phyloP scores from a whole-genome alignment of 1,284 basidiomycete genomes.

The Ganoderma sp. region DNA sequence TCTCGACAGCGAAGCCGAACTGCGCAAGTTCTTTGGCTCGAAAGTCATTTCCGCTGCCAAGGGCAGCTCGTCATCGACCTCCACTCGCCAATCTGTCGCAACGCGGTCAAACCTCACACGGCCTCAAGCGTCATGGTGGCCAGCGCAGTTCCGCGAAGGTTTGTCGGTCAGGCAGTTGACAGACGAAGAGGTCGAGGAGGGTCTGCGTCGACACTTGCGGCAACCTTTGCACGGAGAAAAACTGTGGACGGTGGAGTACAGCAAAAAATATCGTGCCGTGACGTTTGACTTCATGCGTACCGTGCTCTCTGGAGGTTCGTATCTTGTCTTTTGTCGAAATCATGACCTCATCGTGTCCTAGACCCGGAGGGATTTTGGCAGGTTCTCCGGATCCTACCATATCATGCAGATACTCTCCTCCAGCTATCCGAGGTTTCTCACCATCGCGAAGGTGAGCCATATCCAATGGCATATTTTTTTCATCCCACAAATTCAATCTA shows the following conservation, averaged over 20 bases:
- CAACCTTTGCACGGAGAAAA: conserved; percentile 58
- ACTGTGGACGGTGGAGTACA: conserved; percentile 89
- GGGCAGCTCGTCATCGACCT: conserved; percentile 40
- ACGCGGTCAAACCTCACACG: conserved; percentile 68
- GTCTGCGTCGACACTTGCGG: conserved; percentile 51
- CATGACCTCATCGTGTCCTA: conserved; percentile 36
- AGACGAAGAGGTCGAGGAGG: conserved; percentile 58
- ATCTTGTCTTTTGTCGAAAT: background rate
- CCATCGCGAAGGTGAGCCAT: conserved; percentile 76
- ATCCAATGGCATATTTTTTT: conserved; percentile 1
- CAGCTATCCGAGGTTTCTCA: conserved; percentile 86
- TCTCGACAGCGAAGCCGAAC: conserved; percentile 86
- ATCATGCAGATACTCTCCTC: conserved; percentile 90
- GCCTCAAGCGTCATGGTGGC: conserved; percentile 67
- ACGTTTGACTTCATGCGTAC: conserved; percentile 82
- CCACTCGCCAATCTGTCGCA: conserved; percentile 36
- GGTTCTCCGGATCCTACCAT: conserved; percentile 65
- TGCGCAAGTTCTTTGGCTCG: conserved; percentile 91
- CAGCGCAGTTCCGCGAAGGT: conserved; percentile 69
- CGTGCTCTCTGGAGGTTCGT: conserved; percentile 79
- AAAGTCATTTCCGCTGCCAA: conserved; percentile 76
- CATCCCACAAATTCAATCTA: background rate
- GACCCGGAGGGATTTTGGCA: conserved; percentile 70
- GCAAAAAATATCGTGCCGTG: conserved; percentile 79
- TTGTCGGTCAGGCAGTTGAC: conserved; percentile 66